Evolutionary conservation across 305 asterid genomes (phyloP), one percentile per base, ranked within the genome.

Genomic region (Rubia peregrina): DNA sequence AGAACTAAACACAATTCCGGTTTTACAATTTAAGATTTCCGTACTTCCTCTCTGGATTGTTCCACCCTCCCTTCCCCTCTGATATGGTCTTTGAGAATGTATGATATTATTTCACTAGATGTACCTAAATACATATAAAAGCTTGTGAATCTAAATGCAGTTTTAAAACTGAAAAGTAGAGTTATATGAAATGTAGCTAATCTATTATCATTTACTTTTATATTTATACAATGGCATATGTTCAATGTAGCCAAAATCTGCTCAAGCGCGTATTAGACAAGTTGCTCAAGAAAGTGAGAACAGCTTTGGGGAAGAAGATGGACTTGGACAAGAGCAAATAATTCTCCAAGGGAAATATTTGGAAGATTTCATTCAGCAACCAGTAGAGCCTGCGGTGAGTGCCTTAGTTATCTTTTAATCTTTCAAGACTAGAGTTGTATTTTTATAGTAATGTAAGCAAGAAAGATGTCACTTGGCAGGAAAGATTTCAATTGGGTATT

Each of bases 231-330:
- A 46, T 69, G 41, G 67, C 64, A 14, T 4, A 13, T 19, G 33
- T 62, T 71, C 11, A 40, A 67, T 67, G 55, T 85, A 87, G 96
- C 79, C 80, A 57, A 90, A 89, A 78, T 73, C 82, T 73, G 75
- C 79, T 75, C 90, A 85, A 60, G 51, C 78, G 44, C 85, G 90
- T 65, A 75, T 43, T 6, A 88, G 82, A 83, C 89, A 85, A 78
- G 83, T 69, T 71, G 83, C 85, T 77, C 84, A 79, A 69, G 98
- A 88, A 70, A 85, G 83, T 72, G 91, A 83, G 66, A 43, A 71
- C 67, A 65, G 71, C 71, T 61, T 73, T 38, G 84, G 74, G 83
- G 87, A 81, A 71, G 91, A 91, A 57, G 95, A 88, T 70, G 81
- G 79, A 71, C 57, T 61, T 61, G 72, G 71, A 40, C 24, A 81